Percentiles rank a stretch among this genome's conserved stretches.
Evolutionary conservation across 2,329 filamentous ascomycete genomes (phyloP).

Genomic region (Aulographum hederae): DNA sequence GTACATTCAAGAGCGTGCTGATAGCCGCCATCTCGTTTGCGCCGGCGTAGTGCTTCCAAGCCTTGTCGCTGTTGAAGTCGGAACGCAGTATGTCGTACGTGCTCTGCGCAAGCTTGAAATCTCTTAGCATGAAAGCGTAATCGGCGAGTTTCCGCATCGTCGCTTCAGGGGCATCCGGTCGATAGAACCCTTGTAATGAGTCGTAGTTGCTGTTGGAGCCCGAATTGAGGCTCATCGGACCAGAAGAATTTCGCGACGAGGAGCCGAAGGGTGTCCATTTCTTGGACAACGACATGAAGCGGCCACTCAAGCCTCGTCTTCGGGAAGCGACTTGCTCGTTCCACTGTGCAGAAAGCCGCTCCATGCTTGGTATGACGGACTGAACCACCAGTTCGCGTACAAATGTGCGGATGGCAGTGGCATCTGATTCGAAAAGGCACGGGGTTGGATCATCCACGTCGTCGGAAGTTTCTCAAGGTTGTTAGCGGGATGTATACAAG

Average conservation of each 20-base stretch:
- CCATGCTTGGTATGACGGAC: conserved; percentile 91
- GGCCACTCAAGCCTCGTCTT: conserved; percentile 70
- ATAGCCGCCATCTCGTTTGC: conserved; percentile 90
- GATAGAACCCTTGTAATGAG: conserved; percentile 58
- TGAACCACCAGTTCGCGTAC: conserved; percentile 90
- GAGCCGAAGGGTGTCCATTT: conserved; percentile 68
- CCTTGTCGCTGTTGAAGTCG: conserved; percentile 89
- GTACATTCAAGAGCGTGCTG: conserved; percentile 58
- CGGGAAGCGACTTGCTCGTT: conserved; percentile 93
- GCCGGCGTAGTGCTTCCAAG: conserved; percentile 87
- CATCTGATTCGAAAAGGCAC: conserved; percentile 84
- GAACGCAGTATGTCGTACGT: conserved; percentile 79
- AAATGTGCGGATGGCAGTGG: conserved; percentile 71
- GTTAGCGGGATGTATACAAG: conserved; percentile 5
- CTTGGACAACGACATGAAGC: conserved; percentile 88
- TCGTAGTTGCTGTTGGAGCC: conserved; percentile 42
- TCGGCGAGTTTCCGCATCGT: conserved; percentile 86
- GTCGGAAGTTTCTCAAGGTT: conserved; percentile 38
- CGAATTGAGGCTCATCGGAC: conserved; percentile 25
- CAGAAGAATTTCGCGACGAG: conserved; percentile 38
- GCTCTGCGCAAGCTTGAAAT: conserved; percentile 82
- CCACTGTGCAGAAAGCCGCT: conserved; percentile 77
- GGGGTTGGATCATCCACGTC: conserved; percentile 53
- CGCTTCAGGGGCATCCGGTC: conserved; percentile 68
- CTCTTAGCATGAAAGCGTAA: conserved; percentile 90